Evolutionary conservation across 1,284 basidiomycete genomes (phyloP), one percentile per base, ranked within the genome.

Genomic region (Pseudozyma pruni): DNA sequence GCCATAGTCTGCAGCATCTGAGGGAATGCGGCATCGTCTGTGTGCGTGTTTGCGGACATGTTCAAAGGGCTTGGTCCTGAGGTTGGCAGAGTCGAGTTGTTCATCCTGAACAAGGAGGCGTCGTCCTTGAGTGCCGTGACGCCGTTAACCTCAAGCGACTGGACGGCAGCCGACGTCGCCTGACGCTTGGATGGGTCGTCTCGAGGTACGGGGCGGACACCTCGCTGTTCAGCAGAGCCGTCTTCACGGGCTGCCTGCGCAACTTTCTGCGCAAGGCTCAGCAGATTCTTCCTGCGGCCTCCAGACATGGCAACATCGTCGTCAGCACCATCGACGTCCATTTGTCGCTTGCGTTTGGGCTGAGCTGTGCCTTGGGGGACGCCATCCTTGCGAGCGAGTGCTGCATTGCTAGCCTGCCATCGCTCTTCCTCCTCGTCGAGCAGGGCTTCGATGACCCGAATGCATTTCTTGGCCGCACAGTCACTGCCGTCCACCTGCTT

Each of bases 351-450:
- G 19, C 68, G 58, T 58, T 72, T 72, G 6, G 59, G 56, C 53
- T 74, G 75, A 31, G 51, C 43, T 13, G 45, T 32, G 25, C 61
- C 72, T 8, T 31, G 22, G 10, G 53, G 31, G 40, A 23, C n/a
- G 25, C 34, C 49, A 27, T 55, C 54, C 23, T 61, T 63, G 31
- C 46, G 47, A 20, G 56, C 61, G 27, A 64, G 55, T 10, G 57
- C 62, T 9, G 49, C 61, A 13, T 60, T 64, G 23, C 61, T 68
- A 6, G 68, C 61, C 37, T 76, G 62, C 78, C 78, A 81, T 29
- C 67, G 59, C 29, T 58, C 57, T 60, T 79, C 66, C 50, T 80
- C 79, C 39, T 81, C 78, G n/a, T 72, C 75, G 7, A 81, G 57
- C 31, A 81, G 52, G 1, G 74, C 75, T 46, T 80, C 75, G 52